Base-by-base conservation (phyloP, 805 yeast species). In the Spathaspora passalidarum region DNA sequence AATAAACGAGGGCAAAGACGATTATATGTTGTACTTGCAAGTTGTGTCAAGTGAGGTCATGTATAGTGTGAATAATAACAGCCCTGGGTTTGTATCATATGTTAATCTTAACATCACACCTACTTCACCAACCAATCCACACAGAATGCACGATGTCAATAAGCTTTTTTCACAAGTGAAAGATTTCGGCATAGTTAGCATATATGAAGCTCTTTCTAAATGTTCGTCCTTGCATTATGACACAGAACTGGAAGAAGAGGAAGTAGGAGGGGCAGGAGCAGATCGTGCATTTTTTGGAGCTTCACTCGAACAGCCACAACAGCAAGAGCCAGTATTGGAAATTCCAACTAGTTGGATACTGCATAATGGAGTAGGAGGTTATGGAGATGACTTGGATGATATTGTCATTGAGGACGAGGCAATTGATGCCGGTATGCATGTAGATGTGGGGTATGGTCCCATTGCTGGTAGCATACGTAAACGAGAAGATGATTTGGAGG, bases 201-300 rank as follows among this genome's bases (percentile, higher is more conserved):
- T 68, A 21, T 74, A 69, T 53, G 56, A 62, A 7, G 66, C 71
- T 6, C 47, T 74, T 49, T 54, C 65, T 22, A 56, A 60, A 44
- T 72, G 78, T 50, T 68, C 76, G 2, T 61, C 71, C 2, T 51
- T 69, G 25, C 71, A 72, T 51, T 51, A 45, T 21, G 76, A 71
- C 44, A 51, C 62, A 1, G 59, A 55, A 4, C 50, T 59, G 9
- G 66, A 59, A 17, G 61, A 54, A 21, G 61, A 50, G 5, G 58
- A 50, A n/a, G 45, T 10, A 2, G 42, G 5, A 9, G 39, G 16
- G 18, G n/a, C n/a, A n/a, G n/a, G n/a, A n/a, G n/a, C n/a, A n/a
- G n/a, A n/a, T n/a, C n/a, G n/a, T n/a, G n/a, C n/a, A n/a, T n/a
- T 47, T 22, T 52, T 11, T 18, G 21, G 17, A 13, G 57, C 47